Conservation (phyloP, 192 early-diverging fungal genomes). For the Coemansia sp. region DNA sequence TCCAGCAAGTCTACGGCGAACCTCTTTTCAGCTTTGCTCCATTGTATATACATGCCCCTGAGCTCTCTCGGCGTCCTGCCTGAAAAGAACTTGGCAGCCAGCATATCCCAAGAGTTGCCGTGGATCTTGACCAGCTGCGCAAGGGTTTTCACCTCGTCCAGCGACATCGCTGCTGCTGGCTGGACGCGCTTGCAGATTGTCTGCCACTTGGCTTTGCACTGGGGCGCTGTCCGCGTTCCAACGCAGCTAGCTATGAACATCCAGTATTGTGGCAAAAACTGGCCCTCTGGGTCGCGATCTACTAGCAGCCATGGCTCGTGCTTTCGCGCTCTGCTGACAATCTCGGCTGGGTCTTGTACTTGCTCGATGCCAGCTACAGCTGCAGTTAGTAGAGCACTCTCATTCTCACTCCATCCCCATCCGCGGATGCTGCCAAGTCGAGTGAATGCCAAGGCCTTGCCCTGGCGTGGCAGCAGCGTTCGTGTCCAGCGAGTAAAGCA, state of each 20-base stretch:
- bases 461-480: constrained; percentile 40
- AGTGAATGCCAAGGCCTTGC: constrained; percentile 15
- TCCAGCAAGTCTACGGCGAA: constrained; percentile 18
- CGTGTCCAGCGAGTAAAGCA: constrained; percentile 38
- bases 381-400: constrained; percentile 10
- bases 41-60: constrained; percentile 10
- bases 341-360: background rate
- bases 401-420: constrained; percentile 33
- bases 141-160: constrained; percentile 18
- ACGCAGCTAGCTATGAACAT: constrained; percentile 32
- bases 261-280: constrained; percentile 32
- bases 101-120: constrained; percentile 27
- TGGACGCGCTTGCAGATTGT: background rate
- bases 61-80: constrained; percentile 6
- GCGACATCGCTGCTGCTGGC: background rate
- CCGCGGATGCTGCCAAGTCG: constrained; percentile 30
- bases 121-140: constrained; percentile 22
- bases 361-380: constrained; percentile 14
- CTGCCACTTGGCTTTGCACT: constrained; percentile 34
- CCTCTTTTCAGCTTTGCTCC: constrained; percentile 23
- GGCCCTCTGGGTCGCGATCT: background rate
- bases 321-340: background rate
- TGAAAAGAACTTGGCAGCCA: constrained; percentile 25
- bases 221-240: constrained; percentile 36
- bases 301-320: constrained; percentile 46